phyloP scores from a whole-genome alignment of 2,329 filamentous ascomycete genomes.

The Diaporthe sp. region DNA sequence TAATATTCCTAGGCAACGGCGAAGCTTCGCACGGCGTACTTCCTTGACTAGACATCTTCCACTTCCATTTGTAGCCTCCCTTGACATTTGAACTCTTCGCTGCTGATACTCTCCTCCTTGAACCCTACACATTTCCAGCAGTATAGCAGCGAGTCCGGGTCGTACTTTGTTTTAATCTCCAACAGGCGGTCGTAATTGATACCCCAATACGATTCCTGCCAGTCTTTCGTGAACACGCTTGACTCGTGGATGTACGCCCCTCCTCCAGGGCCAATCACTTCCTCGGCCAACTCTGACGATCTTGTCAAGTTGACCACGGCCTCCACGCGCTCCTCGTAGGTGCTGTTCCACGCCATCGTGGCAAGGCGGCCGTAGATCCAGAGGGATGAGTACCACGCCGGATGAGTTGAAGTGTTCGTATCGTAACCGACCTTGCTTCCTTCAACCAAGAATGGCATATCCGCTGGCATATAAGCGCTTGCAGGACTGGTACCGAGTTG shows the following conservation, averaged over 20 bases:
- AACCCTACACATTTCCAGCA: constrained; percentile 31
- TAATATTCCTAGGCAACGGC: too few relatives aligned
- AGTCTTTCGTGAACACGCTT: constrained; percentile 8
- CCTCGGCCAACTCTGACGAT: not conserved
- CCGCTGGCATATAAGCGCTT: constrained; percentile 12
- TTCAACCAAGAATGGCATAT: constrained; percentile 21
- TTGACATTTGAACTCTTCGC: not conserved
- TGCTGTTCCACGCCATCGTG: constrained; percentile 22
- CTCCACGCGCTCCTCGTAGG: constrained; percentile 12
- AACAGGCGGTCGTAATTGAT: not conserved
- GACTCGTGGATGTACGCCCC: constrained; percentile 28
- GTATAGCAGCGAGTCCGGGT: not conserved
- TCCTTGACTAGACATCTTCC: not conserved
- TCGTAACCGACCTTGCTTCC: constrained; percentile 12
- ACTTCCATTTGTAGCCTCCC: not conserved
- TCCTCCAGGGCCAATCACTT: constrained; percentile 16
- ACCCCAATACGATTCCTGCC: constrained; percentile 16
- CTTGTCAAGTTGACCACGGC: constrained; percentile 8
- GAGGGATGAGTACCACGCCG: constrained; percentile 6
- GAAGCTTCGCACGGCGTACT: not conserved
- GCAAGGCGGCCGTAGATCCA: constrained; percentile 8
- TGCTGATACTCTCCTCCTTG: not conserved
- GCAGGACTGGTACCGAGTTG: not conserved
- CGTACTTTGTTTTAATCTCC: constrained; percentile 18
- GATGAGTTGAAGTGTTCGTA: constrained; percentile 13